Conservation (phyloP, 768 basidiomycete genomes). For the Mycena chlorophos region DNA sequence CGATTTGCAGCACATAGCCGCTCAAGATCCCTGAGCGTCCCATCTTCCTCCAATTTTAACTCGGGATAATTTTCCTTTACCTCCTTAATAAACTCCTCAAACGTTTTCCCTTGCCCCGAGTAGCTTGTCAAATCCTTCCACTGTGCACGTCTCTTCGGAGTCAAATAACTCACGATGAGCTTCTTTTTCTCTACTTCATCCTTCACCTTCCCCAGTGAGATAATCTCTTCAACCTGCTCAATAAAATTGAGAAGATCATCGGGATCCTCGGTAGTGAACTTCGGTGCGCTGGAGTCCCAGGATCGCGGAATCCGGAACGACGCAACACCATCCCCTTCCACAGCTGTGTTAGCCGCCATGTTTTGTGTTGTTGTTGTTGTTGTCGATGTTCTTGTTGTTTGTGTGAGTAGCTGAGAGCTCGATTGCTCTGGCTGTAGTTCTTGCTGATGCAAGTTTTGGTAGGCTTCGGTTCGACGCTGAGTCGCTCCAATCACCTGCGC, state of each 20-base stretch:
- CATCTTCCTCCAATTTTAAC: slow-evolving; percentile 4
- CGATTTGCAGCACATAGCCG: not conserved
- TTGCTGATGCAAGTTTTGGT: not conserved
- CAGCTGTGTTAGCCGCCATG: too few relatives aligned
- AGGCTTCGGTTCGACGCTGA: not conserved
- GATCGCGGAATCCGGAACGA: slow-evolving; percentile 11
- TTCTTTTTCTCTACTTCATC: slow-evolving; percentile 9
- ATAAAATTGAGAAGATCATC: slow-evolving; percentile 10
- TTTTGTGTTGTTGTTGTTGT: too few relatives aligned
- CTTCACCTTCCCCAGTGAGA: slow-evolving; percentile 2
- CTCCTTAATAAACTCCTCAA: slow-evolving; percentile 6
- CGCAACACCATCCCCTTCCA: too few relatives aligned
- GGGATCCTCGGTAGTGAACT: slow-evolving; percentile 13
- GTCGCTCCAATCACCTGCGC: not conserved
- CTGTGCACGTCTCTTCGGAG: not conserved
- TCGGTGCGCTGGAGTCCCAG: slow-evolving; percentile 14
- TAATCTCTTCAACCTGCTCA: slow-evolving; percentile 11
- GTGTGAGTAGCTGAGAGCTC: too few relatives aligned
- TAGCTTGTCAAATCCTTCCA: slow-evolving; percentile 6
- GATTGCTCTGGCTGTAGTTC: not conserved
- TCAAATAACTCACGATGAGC: slow-evolving; percentile 9
- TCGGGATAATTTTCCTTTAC: slow-evolving; percentile 10
- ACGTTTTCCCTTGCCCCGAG: not conserved
- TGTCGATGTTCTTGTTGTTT: too few relatives aligned
- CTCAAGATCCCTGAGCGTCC: slow-evolving; percentile 10